Percentiles rank a stretch among this genome's conserved stretches.
These are phyloP conservation scores for Rhizophagus sp. DNA, from an alignment of 192 early-diverging fungal genomes.

Conservation along the genomic window DNA sequence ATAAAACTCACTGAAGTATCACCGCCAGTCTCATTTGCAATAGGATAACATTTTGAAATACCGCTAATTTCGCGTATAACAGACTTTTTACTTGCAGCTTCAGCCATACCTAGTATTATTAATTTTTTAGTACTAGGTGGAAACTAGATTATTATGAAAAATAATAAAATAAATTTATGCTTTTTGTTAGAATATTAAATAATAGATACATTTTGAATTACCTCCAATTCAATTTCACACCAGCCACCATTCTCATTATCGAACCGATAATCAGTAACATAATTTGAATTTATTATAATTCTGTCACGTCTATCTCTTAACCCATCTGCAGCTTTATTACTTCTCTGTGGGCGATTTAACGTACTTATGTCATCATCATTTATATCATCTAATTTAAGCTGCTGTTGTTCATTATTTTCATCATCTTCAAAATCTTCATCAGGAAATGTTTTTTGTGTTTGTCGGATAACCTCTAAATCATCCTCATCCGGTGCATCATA, in stretches of 20 bases:
- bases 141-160: constrained; percentile 54
- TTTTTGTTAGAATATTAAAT: background rate
- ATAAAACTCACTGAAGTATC: constrained; percentile 62
- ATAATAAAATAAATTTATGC: background rate
- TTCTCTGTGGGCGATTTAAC: constrained; percentile 34
- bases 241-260: constrained; percentile 65
- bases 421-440: constrained; percentile 49
- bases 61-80: constrained; percentile 87
- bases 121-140: constrained; percentile 89
- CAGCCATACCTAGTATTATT: constrained; percentile 88
- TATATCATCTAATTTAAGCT: constrained; percentile 39
- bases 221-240: constrained; percentile 80
- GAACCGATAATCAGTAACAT: constrained; percentile 70
- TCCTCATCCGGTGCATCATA: constrained; percentile 91
- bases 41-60: constrained; percentile 78
- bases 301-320: constrained; percentile 28
- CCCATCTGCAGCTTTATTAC: constrained; percentile 33
- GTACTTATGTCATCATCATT: constrained; percentile 41
- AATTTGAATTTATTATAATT: constrained; percentile 37
- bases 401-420: constrained; percentile 39
- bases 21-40: constrained; percentile 75
- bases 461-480: constrained; percentile 61
- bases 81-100: constrained; percentile 69
- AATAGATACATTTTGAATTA: background rate
- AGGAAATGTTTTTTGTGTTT: constrained; percentile 45